Base-by-base conservation (phyloP, 176 grass and related monocot genomes). In the Bonia amplexicaulis region DNA sequence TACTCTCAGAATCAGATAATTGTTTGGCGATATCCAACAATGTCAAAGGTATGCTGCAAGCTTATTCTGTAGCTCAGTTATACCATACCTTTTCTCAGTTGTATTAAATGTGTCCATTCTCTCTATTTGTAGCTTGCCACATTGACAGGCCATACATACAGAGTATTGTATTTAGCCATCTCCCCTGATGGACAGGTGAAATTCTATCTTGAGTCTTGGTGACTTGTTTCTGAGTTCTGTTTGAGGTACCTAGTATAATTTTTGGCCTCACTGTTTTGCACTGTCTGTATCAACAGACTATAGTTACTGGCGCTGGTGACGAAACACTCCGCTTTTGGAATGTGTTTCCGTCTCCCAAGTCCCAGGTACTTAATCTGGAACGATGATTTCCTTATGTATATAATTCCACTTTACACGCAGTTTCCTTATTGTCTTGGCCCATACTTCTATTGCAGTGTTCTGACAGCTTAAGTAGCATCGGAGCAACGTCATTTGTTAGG, bases 1-100 rank as follows among this genome's bases (percentile, higher is more conserved):
- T 99, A 96, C 77, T 96, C 97, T 29, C 97, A 99, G 82, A 99
- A 99, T 62, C 97, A 99, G 73, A 99, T 99, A 81, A 96, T 96
- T 88, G 97, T 99, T 68, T 99, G 97, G 97, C 80, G 93, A 94
- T 96, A 99, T 62, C 97, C 97, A 49, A 94, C 93, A 63, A 96
- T 99, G 97, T 94, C 97, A 22, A 99, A 99, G 93, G 97, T 99
- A 82, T 35, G 63, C 12, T 25, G 10, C 17, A 72, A 57, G 11
- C 14, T 75, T 58, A 61, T 59, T 27, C 7, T 60, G 23, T 35
- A 76, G 29, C 41, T 93, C 3, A 79, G 15, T 16, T n/a, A 23
- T 70, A 20, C 31, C 37, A 22, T 42, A 69, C 12, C 12, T 76
- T 19, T 11, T 59, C 6, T 59, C 15, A 25, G 13, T 37, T 81